Percentiles rank a stretch among this genome's conserved stretches.
Conservation (phyloP, 208 protist species). For the Acanthamoeba royreba region DNA sequence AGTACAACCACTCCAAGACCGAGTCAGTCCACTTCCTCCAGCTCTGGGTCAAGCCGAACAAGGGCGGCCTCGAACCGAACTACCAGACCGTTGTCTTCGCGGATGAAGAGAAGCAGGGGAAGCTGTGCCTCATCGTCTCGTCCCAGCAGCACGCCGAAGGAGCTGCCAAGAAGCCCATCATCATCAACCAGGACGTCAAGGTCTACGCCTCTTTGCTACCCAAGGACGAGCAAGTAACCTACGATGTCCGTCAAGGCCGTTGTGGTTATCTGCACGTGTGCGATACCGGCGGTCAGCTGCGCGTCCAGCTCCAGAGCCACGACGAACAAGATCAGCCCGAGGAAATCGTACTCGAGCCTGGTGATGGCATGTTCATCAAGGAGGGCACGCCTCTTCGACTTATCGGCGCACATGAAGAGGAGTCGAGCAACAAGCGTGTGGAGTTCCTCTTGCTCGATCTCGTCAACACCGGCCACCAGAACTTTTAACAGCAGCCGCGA, state of each 20-base stretch:
- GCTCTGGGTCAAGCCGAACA: constrained; percentile 48
- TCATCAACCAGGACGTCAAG: constrained; percentile 47
- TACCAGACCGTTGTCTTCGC: constrained; percentile 37
- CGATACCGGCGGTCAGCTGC: neutral
- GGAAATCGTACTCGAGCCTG: neutral
- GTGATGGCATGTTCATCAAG: constrained; percentile 17
- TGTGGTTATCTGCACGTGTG: constrained; percentile 20
- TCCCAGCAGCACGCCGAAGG: neutral
- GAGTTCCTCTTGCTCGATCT: constrained; percentile 48
- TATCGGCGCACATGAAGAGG: neutral
- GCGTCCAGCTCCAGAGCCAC: too few relatives aligned
- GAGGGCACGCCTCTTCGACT: neutral
- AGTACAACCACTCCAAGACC: constrained; percentile 30
- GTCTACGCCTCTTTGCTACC: constrained; percentile 13
- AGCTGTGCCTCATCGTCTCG: constrained; percentile 6
- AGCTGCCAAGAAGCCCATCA: neutral
- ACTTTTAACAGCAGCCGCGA: too few relatives aligned
- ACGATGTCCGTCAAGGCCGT: neutral
- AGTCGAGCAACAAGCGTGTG: neutral
- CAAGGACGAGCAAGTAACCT: neutral
- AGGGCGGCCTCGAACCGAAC: neutral
- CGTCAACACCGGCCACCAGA: neutral
- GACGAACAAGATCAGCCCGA: too few relatives aligned
- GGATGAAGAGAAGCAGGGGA: constrained; percentile 22
- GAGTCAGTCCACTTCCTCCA: constrained; percentile 57